Evolutionary conservation across 1,284 basidiomycete genomes (phyloP).

Genomic region (Ganoderma boninense): DNA sequence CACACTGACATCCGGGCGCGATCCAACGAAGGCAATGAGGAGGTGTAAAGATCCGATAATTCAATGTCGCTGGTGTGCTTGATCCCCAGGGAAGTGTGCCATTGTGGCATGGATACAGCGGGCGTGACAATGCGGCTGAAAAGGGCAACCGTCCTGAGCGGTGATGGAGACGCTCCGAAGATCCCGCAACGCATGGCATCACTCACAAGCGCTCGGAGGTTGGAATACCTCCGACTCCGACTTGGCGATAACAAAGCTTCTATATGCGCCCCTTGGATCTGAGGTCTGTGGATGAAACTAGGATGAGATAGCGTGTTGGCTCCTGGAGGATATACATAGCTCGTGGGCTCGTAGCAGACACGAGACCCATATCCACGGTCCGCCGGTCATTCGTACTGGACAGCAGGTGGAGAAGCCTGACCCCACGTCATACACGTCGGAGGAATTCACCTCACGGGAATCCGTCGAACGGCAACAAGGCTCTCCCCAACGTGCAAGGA

Average conservation of each 20-base stretch:
- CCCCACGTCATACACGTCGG: conserved; percentile 3
- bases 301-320: not conserved
- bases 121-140: not conserved
- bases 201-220: conserved; percentile 1
- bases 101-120: not conserved
- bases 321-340: not conserved
- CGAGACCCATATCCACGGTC: not conserved
- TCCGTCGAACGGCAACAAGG: not conserved
- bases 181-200: not conserved
- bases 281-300: not conserved
- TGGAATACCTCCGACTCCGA: not conserved
- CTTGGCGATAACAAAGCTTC: not conserved
- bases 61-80: not conserved
- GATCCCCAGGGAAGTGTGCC: not conserved
- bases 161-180: not conserved
- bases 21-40: not conserved
- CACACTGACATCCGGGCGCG: not conserved
- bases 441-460: conserved; percentile 4
- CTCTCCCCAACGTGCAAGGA: conserved; percentile 6
- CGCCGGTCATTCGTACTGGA: not conserved
- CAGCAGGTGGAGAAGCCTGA: conserved; percentile 4
- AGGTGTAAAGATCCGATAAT: not conserved
- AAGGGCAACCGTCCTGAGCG: not conserved
- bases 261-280: too few relatives aligned
- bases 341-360: not conserved